Evolutionary conservation across 805 yeast genomes (phyloP).

Genomic region (Zygoascus bituminiphila): DNA sequence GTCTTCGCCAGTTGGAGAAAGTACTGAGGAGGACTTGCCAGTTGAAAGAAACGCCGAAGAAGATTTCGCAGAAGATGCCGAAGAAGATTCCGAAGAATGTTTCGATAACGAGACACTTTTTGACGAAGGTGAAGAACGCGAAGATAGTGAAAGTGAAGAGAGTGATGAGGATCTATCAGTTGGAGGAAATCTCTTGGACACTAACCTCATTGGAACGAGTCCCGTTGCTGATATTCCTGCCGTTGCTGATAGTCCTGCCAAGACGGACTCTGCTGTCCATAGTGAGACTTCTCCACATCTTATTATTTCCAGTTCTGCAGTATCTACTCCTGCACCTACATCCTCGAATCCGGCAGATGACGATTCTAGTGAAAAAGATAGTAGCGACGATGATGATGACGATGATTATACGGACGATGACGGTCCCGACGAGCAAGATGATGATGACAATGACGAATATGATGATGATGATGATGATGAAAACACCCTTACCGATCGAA

Average conservation of each 20-base stretch:
- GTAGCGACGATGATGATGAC: conserved; percentile 1
- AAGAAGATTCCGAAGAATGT: conserved; percentile 1
- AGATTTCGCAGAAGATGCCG: conserved; percentile 6
- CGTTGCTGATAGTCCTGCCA: no score
- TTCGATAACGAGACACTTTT: no score
- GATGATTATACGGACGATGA: background rate
- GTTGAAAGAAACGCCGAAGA: no score
- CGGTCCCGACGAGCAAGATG: conserved; percentile 1
- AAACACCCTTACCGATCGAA: background rate
- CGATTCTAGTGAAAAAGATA: background rate
- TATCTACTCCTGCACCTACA: no score
- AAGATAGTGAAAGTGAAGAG: background rate
- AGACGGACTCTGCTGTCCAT: no score
- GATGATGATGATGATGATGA: conserved; percentile 4
- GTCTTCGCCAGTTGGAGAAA: background rate
- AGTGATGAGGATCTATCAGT: background rate
- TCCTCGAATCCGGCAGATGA: no score
- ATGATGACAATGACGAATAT: background rate
- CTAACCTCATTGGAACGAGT: background rate
- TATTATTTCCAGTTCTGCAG: no score
- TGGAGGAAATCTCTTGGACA: background rate
- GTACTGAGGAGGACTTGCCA: no score
- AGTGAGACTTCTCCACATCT: no score
- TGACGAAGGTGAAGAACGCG: background rate
- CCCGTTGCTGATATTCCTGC: no score